Percentiles rank a stretch among this genome's conserved stretches.
phyloP scores from a whole-genome alignment of 108 stramenopile species.

The Fragilaria crotonensis region DNA sequence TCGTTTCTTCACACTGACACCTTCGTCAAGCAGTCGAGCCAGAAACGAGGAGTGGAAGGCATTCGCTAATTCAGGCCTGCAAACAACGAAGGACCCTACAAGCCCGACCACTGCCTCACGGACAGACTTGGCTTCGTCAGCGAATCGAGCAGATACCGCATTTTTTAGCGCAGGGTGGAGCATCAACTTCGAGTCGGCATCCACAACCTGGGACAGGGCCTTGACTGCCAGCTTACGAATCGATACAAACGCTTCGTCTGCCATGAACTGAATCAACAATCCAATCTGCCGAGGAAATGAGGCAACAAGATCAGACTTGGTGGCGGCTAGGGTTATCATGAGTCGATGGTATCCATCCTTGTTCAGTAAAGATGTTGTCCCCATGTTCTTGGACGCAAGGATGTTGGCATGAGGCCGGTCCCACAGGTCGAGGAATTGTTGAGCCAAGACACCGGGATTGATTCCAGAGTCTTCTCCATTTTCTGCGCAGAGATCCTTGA shows the following conservation, averaged over 20 bases:
- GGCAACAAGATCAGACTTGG: constrained; percentile 37
- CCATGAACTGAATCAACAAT: constrained; percentile 72
- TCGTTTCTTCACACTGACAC: constrained; percentile 77
- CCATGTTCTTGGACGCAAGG: not conserved
- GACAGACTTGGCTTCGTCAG: constrained; percentile 88
- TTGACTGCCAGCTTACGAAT: constrained; percentile 81
- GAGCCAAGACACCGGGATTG: constrained; percentile 22
- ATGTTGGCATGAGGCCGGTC: not conserved
- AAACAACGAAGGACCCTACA: constrained; percentile 83
- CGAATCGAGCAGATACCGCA: constrained; percentile 73
- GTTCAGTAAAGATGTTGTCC: not conserved
- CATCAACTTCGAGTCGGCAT: constrained; percentile 78
- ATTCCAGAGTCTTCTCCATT: constrained; percentile 12
- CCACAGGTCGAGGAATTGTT: constrained; percentile 45
- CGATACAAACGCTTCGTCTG: constrained; percentile 29
- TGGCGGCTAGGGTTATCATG: constrained; percentile 39
- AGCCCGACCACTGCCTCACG: constrained; percentile 88
- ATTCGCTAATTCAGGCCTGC: constrained; percentile 67
- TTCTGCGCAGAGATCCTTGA: constrained; percentile 33
- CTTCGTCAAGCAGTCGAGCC: constrained; percentile 67
- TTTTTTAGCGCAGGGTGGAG: constrained; percentile 47
- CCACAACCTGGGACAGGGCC: constrained; percentile 41
- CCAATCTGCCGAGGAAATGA: constrained; percentile 60
- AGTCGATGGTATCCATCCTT: constrained; percentile 60
- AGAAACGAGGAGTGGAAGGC: constrained; percentile 79